These are phyloP conservation scores for Chernovozyma sophiae-reginae DNA, from an alignment of 1,139 yeast genomes.

Conservation along the genomic window DNA sequence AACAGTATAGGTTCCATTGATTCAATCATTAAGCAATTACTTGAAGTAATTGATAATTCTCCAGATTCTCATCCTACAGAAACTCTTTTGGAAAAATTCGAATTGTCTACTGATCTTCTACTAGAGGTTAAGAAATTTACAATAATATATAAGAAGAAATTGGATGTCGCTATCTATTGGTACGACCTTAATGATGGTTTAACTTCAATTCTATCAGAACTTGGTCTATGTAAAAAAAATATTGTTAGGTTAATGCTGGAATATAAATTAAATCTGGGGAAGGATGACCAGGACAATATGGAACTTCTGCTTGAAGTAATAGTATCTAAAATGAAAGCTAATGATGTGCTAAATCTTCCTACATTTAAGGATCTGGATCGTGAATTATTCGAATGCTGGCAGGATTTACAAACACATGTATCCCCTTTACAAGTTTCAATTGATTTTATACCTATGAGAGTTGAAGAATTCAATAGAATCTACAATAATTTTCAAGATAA, in stretches of 20 bases:
- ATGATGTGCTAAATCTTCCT: conserved; percentile 12
- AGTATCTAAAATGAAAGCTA: conserved; percentile 34
- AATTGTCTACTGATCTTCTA: conserved; percentile 34
- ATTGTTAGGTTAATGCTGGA: conserved; percentile 25
- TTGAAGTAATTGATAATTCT: conserved; percentile 26
- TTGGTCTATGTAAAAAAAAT: conserved; percentile 34
- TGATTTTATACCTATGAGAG: conserved; percentile 52
- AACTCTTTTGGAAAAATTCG: conserved; percentile 23
- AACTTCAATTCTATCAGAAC: conserved; percentile 47
- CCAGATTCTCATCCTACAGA: conserved; percentile 23
- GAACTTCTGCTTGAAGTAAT: conserved; percentile 27
- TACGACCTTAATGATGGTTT: conserved; percentile 55
- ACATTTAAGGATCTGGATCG: conserved; percentile 26
- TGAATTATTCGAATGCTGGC: conserved; percentile 15
- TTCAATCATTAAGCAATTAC: conserved; percentile 38
- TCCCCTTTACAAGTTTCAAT: conserved; percentile 57
- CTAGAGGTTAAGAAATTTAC: conserved; percentile 37
- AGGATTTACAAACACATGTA: conserved; percentile 28
- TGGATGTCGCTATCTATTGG: conserved; percentile 56
- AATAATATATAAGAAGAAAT: conserved; percentile 34
- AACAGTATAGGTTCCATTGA: conserved; percentile 44
- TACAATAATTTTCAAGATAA: conserved; percentile 20
- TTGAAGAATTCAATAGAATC: conserved; percentile 39
- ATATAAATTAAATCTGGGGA: conserved; percentile 8
- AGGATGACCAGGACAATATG: background rate